Base-by-base conservation (phyloP, 768 basidiomycete genomes). In the Hortiboletus flavorubellus region DNA sequence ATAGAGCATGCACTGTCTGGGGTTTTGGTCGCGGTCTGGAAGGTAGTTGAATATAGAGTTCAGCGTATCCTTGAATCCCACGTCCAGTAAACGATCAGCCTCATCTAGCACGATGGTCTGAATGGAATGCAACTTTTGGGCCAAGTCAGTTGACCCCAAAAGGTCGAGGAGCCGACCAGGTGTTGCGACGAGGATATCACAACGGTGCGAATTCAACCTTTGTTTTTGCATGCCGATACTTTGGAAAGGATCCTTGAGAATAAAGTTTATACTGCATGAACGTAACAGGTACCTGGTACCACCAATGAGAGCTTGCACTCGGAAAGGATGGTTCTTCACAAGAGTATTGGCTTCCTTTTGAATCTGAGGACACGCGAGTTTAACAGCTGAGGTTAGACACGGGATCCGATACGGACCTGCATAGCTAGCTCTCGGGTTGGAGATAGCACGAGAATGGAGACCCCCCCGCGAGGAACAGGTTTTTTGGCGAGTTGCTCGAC, bases 141-240 rank as follows among this genome's bases (percentile, higher is more conserved):
- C 58, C 48, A 83, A 66, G 42, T 63, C 48, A 26, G 72, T 68
- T 38, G 77, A 82, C 62, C 80, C 77, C 40, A 90, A 69, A 64
- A 87, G 84, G 68, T 90, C 89, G 56, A 83, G 74, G 52, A 91
- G 74, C n/a, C 89, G 78, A 47, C 89, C 89, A 4, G 89, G 89
- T 3, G 89, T 90, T 10, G 86, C 86, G 35, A 89, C 80, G 38
- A 91, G 76, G 41, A 91, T 77, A 59, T 87, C 75, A 30, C 73
- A 73, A 26, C 70, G 73, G 5, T 54, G 54, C 2, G 59, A 56
- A 11, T 60, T 64, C 8, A 76, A 54, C 29, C 55, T 68, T 21
- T 61, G 67, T 45, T 63, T 68, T 49, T 70, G 67, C 49, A 55
- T 53, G 11, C 59, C 53, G 1, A 66, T 66, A 50, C 69, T 72